A percentile compares a stretch with the other conserved stretches of the same genome.
Evolutionary conservation across 2,329 filamentous ascomycete species (phyloP).

Genomic region (Chrysoporthe deuterocubensis): DNA sequence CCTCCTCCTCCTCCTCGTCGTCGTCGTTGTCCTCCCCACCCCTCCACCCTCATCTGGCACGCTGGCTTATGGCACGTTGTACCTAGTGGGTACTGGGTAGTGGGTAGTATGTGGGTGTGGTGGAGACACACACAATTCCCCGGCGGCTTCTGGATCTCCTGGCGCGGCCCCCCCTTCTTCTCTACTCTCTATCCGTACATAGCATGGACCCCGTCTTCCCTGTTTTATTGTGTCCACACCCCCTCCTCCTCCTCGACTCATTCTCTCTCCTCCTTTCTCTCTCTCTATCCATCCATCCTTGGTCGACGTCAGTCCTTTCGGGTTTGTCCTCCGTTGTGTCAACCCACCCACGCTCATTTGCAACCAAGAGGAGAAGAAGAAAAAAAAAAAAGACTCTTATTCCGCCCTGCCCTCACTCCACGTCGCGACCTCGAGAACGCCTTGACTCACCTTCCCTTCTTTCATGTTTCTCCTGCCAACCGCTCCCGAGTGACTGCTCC

Average conservation of each 20-base stretch:
- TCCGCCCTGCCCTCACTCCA: neutral
- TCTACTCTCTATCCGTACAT: neutral
- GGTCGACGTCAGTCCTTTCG: slow-evolving; percentile 7
- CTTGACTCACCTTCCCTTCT: slow-evolving; percentile 2
- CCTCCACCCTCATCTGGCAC: neutral
- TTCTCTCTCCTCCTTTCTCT: slow-evolving; percentile 28
- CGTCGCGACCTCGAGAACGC: neutral
- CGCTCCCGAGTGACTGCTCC: neutral
- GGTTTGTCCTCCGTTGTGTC: slow-evolving; percentile 14
- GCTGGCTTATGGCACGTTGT: neutral
- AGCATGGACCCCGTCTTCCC: neutral
- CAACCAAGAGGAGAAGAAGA: neutral
- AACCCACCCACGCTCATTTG: slow-evolving; percentile 21
- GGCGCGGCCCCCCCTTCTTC: neutral
- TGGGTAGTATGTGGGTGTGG: neutral
- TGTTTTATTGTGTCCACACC: slow-evolving; percentile 11
- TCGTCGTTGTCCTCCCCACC: neutral
- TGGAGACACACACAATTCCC: neutral
- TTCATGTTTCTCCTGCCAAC: slow-evolving; percentile 6
- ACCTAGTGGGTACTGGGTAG: neutral
- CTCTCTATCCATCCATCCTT: slow-evolving; percentile 19
- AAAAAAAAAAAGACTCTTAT: neutral
- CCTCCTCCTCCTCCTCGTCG: neutral
- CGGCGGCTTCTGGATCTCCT: neutral
- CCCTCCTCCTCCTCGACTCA: neutral